phyloP scores from a whole-genome alignment of 2,329 filamentous ascomycete species.

The Metarhizium rileyi region DNA sequence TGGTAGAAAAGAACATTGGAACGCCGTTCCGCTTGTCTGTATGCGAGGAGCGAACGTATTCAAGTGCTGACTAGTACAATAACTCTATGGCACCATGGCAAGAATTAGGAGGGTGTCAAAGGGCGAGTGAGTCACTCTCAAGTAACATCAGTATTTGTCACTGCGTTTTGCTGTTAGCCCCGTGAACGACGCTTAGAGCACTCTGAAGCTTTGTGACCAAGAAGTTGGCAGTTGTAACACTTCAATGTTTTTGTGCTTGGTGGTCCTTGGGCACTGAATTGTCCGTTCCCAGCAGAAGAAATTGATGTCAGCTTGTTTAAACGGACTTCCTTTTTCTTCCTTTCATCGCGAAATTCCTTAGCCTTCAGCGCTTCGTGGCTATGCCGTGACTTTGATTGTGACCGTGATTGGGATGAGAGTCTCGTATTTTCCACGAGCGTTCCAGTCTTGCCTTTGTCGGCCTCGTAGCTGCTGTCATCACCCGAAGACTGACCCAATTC shows the following conservation, averaged over 20 bases:
- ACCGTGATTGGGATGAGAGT: conserved; percentile 17
- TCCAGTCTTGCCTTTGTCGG: conserved; percentile 18
- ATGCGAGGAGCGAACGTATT: not conserved
- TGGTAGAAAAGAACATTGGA: not conserved
- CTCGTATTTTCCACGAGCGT: conserved; percentile 13
- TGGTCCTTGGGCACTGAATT: conserved; percentile 8
- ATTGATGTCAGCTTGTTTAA: conserved; percentile 54
- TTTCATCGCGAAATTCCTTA: conserved; percentile 45
- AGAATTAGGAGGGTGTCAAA: not conserved
- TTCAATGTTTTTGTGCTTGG: conserved; percentile 20
- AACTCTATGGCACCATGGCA: not conserved
- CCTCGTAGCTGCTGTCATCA: conserved; percentile 13
- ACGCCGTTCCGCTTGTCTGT: not conserved
- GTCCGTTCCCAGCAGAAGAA: conserved; percentile 31
- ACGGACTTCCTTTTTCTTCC: conserved; percentile 57
- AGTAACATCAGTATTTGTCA: not conserved
- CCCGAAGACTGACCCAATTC: conserved; percentile 13
- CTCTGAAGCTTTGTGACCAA: conserved; percentile 48
- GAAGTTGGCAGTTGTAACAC: conserved; percentile 53
- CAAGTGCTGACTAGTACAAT: not conserved
- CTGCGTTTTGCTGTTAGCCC: not conserved
- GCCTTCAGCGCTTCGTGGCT: conserved; percentile 20
- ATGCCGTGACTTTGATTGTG: conserved; percentile 20
- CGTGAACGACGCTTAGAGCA: conserved; percentile 33
- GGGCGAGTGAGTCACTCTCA: not conserved